Conservation (phyloP, 2,329 filamentous ascomycete species). For the Hymenoscyphus infarciens region DNA sequence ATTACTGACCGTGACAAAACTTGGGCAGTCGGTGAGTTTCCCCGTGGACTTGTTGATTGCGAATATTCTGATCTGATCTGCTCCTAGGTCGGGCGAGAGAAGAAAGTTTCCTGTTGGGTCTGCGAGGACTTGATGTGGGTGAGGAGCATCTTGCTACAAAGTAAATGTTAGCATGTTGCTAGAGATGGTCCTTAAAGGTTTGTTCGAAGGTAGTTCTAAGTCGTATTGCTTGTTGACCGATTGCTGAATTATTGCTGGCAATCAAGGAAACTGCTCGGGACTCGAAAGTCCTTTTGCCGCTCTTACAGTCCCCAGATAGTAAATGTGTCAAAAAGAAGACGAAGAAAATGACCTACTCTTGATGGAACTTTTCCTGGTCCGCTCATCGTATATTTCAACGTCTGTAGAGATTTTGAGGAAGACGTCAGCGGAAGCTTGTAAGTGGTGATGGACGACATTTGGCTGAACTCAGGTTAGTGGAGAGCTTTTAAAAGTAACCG, state of each 20-base stretch:
- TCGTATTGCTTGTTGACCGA: neutral
- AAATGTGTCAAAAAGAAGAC: neutral
- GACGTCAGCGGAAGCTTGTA: slow-evolving; percentile 24
- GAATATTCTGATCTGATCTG: slow-evolving; percentile 47
- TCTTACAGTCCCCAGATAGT: no score
- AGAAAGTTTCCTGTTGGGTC: slow-evolving; percentile 49
- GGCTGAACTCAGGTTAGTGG: slow-evolving; percentile 15
- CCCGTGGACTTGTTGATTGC: slow-evolving; percentile 40
- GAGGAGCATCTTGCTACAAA: slow-evolving; percentile 42
- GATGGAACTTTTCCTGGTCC: slow-evolving; percentile 35
- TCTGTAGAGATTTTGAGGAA: slow-evolving; percentile 32
- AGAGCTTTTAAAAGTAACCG: neutral
- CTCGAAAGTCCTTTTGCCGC: no score
- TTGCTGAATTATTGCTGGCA: neutral
- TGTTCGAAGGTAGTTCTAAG: neutral
- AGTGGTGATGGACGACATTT: slow-evolving; percentile 24
- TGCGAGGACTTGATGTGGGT: slow-evolving; percentile 49
- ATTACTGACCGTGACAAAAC: slow-evolving; percentile 28
- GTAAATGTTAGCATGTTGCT: neutral
- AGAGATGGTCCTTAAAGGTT: no score
- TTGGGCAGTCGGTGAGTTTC: slow-evolving; percentile 37
- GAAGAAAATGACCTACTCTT: slow-evolving; percentile 2
- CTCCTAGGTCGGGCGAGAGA: slow-evolving; percentile 49
- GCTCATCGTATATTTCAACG: slow-evolving; percentile 39
- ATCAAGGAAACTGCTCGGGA: neutral